These are phyloP conservation scores for Phanerodontia chrysosporium DNA, from an alignment of 768 basidiomycete species.

Conservation along the genomic window DNA sequence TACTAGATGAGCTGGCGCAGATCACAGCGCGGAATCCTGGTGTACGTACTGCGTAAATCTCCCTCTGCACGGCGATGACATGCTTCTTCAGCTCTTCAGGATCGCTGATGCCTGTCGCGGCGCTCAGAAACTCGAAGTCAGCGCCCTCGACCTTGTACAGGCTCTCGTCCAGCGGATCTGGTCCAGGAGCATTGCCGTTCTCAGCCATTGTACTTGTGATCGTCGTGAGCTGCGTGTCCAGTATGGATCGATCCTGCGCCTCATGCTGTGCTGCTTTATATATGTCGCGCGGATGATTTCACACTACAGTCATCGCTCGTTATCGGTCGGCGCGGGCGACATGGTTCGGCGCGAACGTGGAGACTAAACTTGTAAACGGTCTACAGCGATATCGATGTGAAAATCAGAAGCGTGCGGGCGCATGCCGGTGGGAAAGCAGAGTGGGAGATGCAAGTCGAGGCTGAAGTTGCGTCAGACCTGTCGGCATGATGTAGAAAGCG, in stretches of 20 bases:
- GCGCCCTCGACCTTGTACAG: constrained; percentile 15
- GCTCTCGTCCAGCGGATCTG: constrained; percentile 12
- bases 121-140: constrained; percentile 17
- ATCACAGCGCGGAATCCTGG: background rate
- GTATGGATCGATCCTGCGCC: background rate
- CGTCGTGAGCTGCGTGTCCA: no score
- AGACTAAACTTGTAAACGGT: no score
- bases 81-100: constrained; percentile 27
- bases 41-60: constrained; percentile 25
- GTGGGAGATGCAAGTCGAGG: no score
- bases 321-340: background rate
- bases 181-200: background rate
- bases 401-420: no score
- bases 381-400: no score
- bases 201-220: background rate
- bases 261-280: background rate
- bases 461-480: no score
- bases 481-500: no score
- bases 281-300: background rate
- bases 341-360: background rate
- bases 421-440: no score
- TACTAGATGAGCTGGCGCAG: background rate
- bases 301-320: background rate
- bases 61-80: constrained; percentile 23
- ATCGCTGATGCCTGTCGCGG: constrained; percentile 27